Conservation (phyloP, 768 basidiomycete species). For the Kondoa malvinella region DNA sequence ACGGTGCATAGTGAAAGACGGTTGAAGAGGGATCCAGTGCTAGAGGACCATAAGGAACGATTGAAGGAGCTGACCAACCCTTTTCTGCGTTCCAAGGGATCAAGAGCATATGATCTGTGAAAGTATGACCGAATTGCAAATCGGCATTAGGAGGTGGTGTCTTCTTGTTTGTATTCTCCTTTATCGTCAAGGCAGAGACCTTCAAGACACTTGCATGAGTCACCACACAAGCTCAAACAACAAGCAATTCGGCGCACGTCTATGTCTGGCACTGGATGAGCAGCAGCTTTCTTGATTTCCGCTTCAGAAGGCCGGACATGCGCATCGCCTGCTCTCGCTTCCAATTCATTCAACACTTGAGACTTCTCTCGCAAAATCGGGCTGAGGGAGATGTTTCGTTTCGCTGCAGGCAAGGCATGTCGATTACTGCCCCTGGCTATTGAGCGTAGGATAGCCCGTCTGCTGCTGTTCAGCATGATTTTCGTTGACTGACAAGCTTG, state of each 20-base stretch:
- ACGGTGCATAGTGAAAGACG: conserved; percentile 81
- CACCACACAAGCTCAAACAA: not conserved
- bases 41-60: conserved; percentile 65
- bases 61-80: conserved; percentile 71
- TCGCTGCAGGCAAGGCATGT: not conserved
- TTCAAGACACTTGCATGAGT: not conserved
- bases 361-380: not conserved
- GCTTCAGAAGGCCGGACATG: not conserved
- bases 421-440: not conserved
- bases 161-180: conserved; percentile 38
- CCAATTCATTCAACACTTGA: not conserved
- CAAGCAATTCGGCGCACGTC: not conserved
- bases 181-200: conserved; percentile 17
- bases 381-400: not conserved
- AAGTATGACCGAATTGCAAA: conserved; percentile 69
- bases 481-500: no score
- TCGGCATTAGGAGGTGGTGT: conserved; percentile 47
- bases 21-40: conserved; percentile 58
- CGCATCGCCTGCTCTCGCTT: not conserved
- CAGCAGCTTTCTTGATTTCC: not conserved
- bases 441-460: not conserved
- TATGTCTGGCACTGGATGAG: not conserved
- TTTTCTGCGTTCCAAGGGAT: conserved; percentile 48
- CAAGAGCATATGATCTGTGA: conserved; percentile 34
- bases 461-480: not conserved